Evolutionary conservation across 1,284 basidiomycete genomes (phyloP).

Genomic region (Apiotrichum porosum): DNA sequence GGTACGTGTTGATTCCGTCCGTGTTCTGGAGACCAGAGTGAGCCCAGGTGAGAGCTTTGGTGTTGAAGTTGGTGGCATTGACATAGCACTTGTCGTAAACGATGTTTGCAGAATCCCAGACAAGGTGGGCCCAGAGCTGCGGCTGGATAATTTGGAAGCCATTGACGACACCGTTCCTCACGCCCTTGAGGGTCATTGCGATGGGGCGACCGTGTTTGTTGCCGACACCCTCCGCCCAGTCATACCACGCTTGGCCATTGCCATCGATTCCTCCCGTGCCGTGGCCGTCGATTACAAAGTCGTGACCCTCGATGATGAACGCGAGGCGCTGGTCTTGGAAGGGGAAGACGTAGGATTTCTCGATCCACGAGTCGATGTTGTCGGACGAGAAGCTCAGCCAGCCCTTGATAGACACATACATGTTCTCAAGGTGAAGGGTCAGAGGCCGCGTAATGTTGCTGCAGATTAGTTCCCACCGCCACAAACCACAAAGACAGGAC

Average conservation of each 20-base stretch:
- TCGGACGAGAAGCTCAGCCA: conserved; percentile 56
- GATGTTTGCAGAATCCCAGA: conserved; percentile 56
- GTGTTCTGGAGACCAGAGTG: conserved; percentile 56
- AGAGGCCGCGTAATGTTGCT: conserved; percentile 17
- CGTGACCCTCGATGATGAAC: conserved; percentile 59
- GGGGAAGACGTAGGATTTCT: conserved; percentile 55
- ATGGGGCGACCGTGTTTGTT: conserved; percentile 54
- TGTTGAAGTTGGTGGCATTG: conserved; percentile 59
- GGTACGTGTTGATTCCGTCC: conserved; percentile 54
- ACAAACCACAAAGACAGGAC: too few species aligned
- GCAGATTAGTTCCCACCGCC: too few species aligned
- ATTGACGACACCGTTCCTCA: conserved; percentile 51
- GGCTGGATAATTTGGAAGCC: conserved; percentile 58
- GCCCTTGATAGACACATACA: conserved; percentile 57
- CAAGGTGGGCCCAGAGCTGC: conserved; percentile 63
- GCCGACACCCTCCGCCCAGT: conserved; percentile 50
- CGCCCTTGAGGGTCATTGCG: conserved; percentile 57
- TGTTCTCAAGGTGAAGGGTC: conserved; percentile 49
- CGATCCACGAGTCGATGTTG: conserved; percentile 60
- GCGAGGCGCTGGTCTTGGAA: conserved; percentile 60
- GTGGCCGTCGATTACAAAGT: conserved; percentile 60
- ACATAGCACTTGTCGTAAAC: conserved; percentile 51
- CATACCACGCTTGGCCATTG: conserved; percentile 59
- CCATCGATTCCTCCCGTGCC: conserved; percentile 60
- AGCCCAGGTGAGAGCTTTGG: neutral